phyloP scores from a whole-genome alignment of 768 basidiomycete species.

The Naganishia vaughanmartiniae region DNA sequence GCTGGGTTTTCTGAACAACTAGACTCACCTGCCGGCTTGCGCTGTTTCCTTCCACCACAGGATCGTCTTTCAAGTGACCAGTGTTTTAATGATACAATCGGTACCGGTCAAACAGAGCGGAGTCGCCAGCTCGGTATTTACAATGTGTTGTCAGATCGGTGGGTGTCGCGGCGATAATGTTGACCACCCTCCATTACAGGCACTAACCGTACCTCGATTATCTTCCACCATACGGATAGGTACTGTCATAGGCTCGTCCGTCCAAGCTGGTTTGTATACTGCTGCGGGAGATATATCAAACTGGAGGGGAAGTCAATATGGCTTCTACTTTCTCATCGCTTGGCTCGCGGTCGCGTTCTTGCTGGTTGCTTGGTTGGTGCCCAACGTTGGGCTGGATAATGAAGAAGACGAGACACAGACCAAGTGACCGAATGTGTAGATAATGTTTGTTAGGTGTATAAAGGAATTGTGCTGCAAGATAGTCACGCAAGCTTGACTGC shows the following conservation, averaged over 20 bases:
- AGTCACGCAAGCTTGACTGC: too few relatives aligned
- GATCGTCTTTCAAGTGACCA: conserved; percentile 17
- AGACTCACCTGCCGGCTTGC: too few relatives aligned
- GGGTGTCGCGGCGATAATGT: background rate
- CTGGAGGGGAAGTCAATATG: conserved; percentile 39
- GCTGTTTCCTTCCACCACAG: background rate
- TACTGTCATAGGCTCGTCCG: conserved; percentile 41
- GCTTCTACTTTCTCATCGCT: conserved; percentile 40
- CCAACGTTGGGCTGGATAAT: too few relatives aligned
- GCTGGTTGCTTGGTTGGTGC: background rate
- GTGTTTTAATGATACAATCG: conserved; percentile 39
- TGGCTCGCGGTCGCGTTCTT: conserved; percentile 10
- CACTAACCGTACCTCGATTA: background rate
- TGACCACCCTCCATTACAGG: too few relatives aligned
- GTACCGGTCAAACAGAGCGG: conserved; percentile 44
- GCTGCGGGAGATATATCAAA: conserved; percentile 35
- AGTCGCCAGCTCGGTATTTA: conserved; percentile 41
- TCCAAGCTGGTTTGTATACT: conserved; percentile 41
- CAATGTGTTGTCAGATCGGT: conserved; percentile 33
- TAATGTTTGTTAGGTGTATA: too few relatives aligned
- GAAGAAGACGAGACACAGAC: too few relatives aligned
- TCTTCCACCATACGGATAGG: conserved; percentile 30
- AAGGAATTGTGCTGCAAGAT: too few relatives aligned
- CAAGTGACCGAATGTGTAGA: too few relatives aligned
- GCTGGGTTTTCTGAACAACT: background rate